Evolutionary conservation across 2,329 filamentous ascomycete species (phyloP), one percentile per base, ranked within the genome.

Genomic region (Pyrenochaeta sp.): DNA sequence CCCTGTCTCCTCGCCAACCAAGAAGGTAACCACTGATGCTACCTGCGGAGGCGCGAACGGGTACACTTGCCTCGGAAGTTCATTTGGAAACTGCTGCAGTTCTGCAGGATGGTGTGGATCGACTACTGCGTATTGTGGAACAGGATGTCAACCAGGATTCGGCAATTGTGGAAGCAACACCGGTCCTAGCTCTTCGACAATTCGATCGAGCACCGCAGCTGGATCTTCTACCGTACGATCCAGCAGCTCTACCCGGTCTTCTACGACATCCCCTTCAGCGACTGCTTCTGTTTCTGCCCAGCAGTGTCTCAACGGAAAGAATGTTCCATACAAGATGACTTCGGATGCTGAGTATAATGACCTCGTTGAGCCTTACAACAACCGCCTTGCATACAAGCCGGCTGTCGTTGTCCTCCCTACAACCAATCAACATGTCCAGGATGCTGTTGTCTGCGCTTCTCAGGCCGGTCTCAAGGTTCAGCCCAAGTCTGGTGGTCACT

Each of bases 401-500:
- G 68, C 74, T 7, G 82, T 81, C 8, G 80, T 87, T 13, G 76
- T 84, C 3, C 72, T 81, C 6, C 84, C 84, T 0, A 67, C 72
- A 4, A 81, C 71, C 0, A 71, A 76, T 8, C 65, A 78, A 15
- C 80, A 86, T 41, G 78, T 87, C 2, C 75, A 82, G 1, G 77
- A 70, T 14, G 79, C 82, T 10, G 75, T 87, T 26, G 77, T 79
- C 36, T 87, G 84, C 58, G 84, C 83, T 4, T 72, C 62, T 2
- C 49, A 75, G 17, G 71, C 73, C 44, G 69, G 71, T 5, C 65
- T 81, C 38, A 79, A 81, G 51, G 81, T 87, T 0, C 83, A 86
- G 59, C 79, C 84, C 15, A 81, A 77, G 51, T 84, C 82, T 2
- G 85, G 84, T 3, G 85, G 85, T 0, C 85, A 87, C 57, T 86